Percentiles rank a stretch among this genome's conserved stretches.
Evolutionary conservation across 305 asterid genomes (phyloP).

Genomic region (Nicotiana rustica): DNA sequence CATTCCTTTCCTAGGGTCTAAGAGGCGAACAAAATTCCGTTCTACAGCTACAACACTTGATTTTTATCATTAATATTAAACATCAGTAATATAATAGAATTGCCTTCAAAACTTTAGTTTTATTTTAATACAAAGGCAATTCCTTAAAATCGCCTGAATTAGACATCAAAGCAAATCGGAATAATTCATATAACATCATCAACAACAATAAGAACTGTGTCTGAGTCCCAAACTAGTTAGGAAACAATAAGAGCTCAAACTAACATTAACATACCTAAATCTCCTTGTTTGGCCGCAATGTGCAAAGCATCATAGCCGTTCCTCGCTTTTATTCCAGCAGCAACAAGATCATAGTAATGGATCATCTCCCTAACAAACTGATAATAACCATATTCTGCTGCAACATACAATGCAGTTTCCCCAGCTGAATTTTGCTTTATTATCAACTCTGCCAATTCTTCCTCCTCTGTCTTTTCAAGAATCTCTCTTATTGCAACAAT

Average conservation of each 20-base stretch:
- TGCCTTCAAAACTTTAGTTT: too few species aligned
- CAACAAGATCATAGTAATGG: constrained; percentile 42
- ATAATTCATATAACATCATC: neutral
- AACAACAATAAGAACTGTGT: neutral
- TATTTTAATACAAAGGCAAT: too few species aligned
- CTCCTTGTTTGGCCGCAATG: constrained; percentile 58
- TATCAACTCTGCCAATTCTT: constrained; percentile 42
- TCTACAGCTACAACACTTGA: too few species aligned
- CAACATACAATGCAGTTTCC: constrained; percentile 50
- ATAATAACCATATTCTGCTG: constrained; percentile 49
- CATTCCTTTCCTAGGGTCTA: too few species aligned
- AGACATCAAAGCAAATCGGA: neutral
- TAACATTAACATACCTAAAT: constrained; percentile 47
- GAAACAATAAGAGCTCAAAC: neutral
- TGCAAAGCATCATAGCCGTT: constrained; percentile 55
- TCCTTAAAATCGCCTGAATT: neutral
- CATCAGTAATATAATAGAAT: too few species aligned
- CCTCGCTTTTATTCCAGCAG: constrained; percentile 53
- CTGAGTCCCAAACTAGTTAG: neutral
- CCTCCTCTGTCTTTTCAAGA: constrained; percentile 36
- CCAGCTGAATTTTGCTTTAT: constrained; percentile 47
- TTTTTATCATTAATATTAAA: too few species aligned
- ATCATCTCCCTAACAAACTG: constrained; percentile 47
- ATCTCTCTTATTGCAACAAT: constrained; percentile 41
- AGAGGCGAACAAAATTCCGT: too few species aligned